These are phyloP conservation scores for Thelonectria discophora DNA, from an alignment of 2,329 filamentous ascomycete species.

Conservation along the genomic window DNA sequence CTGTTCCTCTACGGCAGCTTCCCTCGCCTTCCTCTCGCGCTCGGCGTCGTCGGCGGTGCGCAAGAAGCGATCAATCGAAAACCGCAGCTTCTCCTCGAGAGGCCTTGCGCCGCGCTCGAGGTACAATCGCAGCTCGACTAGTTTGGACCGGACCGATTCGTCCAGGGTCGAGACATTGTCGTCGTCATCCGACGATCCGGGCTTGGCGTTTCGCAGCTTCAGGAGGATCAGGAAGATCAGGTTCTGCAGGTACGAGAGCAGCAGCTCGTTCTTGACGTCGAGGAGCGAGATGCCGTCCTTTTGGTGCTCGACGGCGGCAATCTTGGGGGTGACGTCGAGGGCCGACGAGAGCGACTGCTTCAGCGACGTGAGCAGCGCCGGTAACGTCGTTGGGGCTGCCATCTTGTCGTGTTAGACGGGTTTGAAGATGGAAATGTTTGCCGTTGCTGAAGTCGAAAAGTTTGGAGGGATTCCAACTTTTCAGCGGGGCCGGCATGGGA, in stretches of 20 bases:
- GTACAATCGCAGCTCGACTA: slow-evolving; percentile 92
- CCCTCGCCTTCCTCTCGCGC: slow-evolving; percentile 51
- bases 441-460: slow-evolving; percentile 35
- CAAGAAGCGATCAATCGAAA: slow-evolving; percentile 95
- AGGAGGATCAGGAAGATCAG: slow-evolving; percentile 87
- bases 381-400: slow-evolving; percentile 60
- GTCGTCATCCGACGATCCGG: slow-evolving; percentile 41
- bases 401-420: slow-evolving; percentile 45
- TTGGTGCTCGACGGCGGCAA: slow-evolving; percentile 73
- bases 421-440: slow-evolving; percentile 17
- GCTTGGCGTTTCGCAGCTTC: slow-evolving; percentile 71
- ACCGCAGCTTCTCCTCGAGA: slow-evolving; percentile 88
- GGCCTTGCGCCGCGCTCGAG: slow-evolving; percentile 92
- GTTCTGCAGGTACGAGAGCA: slow-evolving; percentile 95
- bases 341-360: slow-evolving; percentile 69
- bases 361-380: slow-evolving; percentile 62
- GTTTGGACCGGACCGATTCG: slow-evolving; percentile 77
- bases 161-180: slow-evolving; percentile 59
- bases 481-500: slow-evolving; percentile 39
- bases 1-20: slow-evolving; percentile 40
- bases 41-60: slow-evolving; percentile 83
- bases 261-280: slow-evolving; percentile 95
- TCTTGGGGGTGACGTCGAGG: slow-evolving; percentile 71
- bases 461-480: slow-evolving; percentile 42
- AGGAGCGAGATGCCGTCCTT: slow-evolving; percentile 92